Evolutionary conservation across 1,139 yeast species (phyloP).

Genomic region (Geotrichum restrictum): DNA sequence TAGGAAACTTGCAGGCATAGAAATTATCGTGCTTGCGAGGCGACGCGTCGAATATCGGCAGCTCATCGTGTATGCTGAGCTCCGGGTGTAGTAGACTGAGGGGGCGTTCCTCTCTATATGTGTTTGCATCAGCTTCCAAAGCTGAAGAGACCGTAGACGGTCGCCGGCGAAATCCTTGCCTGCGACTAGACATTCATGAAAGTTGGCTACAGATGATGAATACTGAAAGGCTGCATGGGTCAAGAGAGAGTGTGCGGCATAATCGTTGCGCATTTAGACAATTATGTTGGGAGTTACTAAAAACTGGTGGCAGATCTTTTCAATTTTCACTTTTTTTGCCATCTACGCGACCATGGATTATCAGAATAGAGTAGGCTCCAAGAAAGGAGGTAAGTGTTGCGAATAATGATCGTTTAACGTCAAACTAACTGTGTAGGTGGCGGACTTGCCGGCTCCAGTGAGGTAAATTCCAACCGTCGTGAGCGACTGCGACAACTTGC

Average conservation of each 20-base stretch:
- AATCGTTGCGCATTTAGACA: not conserved
- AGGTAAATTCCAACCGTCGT: constrained; percentile 61
- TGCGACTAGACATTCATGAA: constrained; percentile 1
- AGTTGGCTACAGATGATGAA: too few species aligned
- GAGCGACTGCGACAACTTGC: constrained; percentile 63
- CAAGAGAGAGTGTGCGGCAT: not conserved
- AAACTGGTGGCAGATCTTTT: not conserved
- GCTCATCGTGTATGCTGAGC: constrained; percentile 5
- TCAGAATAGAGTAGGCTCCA: constrained; percentile 56
- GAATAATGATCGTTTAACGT: constrained; percentile 24
- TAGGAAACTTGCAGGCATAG: constrained; percentile 1
- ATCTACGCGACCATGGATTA: constrained; percentile 46
- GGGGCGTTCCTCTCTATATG: constrained; percentile 12
- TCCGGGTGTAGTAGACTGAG: constrained; percentile 10
- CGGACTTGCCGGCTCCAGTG: constrained; percentile 69
- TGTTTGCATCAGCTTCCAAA: not conserved
- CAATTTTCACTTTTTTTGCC: not conserved
- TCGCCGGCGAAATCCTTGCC: constrained; percentile 10
- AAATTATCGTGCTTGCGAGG: not conserved
- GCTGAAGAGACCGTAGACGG: not conserved
- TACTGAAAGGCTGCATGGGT: not conserved
- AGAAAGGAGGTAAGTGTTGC: constrained; percentile 46
- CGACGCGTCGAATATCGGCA: not conserved
- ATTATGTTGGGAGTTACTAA: too few species aligned
- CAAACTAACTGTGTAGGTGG: constrained; percentile 42